A percentile compares a stretch with the other conserved stretches of the same genome.
These are phyloP conservation scores for Pseudopithomyces chartarum DNA, from an alignment of 2,329 filamentous ascomycete genomes.

Conservation along the genomic window DNA sequence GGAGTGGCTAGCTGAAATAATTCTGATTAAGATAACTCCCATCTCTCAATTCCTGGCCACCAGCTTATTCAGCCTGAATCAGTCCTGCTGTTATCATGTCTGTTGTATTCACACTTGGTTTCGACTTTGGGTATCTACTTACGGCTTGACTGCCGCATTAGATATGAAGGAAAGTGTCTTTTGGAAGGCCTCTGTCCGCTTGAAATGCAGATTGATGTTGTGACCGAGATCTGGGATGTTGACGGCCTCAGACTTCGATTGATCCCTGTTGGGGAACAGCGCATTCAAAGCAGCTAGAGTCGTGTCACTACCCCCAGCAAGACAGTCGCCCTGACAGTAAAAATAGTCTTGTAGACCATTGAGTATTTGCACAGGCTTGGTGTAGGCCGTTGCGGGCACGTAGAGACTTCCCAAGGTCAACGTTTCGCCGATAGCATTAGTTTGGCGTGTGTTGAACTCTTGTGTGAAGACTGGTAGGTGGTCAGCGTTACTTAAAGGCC, in stretches of 20 bases:
- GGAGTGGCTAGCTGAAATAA: too few relatives aligned
- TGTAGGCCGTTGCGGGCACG: slow-evolving; percentile 5
- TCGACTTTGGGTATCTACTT: slow-evolving; percentile 1
- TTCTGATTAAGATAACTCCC: too few relatives aligned
- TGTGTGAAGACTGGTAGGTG: slow-evolving; percentile 9
- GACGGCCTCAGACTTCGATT: slow-evolving; percentile 1
- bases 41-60: neutral
- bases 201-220: slow-evolving; percentile 14
- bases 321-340: slow-evolving; percentile 16
- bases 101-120: neutral
- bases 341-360: slow-evolving; percentile 13
- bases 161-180: slow-evolving; percentile 9
- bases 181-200: slow-evolving; percentile 4
- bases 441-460: slow-evolving; percentile 11
- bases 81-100: neutral
- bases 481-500: neutral
- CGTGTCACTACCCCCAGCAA: neutral
- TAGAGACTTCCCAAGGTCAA: slow-evolving; percentile 10
- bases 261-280: slow-evolving; percentile 10
- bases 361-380: slow-evolving; percentile 10
- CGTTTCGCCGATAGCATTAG: slow-evolving; percentile 13
- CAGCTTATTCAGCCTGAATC: neutral
- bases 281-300: slow-evolving; percentile 8
- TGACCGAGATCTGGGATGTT: slow-evolving; percentile 8
- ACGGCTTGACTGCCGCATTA: slow-evolving; percentile 6